Percentiles rank a stretch among this genome's conserved stretches.
These are phyloP conservation scores for Trypethelium eluteriae DNA, from an alignment of 495 filamentous ascomycete species.

Conservation along the genomic window DNA sequence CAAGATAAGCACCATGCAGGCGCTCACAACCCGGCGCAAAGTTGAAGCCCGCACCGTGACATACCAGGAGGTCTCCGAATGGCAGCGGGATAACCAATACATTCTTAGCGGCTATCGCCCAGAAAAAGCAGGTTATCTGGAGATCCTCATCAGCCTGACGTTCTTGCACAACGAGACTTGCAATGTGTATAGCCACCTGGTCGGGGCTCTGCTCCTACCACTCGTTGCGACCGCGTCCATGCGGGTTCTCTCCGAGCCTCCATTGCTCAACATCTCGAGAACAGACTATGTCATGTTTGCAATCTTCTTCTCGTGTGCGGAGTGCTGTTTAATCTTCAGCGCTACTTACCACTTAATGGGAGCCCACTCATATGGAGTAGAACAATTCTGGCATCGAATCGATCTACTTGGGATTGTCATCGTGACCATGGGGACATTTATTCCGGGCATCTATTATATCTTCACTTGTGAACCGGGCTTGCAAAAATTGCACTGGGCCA, in stretches of 20 bases:
- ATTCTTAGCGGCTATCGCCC: slow-evolving; percentile 18
- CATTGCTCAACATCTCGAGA: background rate
- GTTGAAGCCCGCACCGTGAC: slow-evolving; percentile 16
- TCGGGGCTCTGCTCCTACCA: slow-evolving; percentile 14
- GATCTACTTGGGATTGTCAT: slow-evolving; percentile 28
- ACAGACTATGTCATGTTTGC: slow-evolving; percentile 23
- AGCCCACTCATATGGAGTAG: slow-evolving; percentile 29
- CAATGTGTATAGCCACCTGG: slow-evolving; percentile 17
- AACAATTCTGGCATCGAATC: slow-evolving; percentile 28
- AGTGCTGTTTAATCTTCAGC: slow-evolving; percentile 27
- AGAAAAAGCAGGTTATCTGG: slow-evolving; percentile 18
- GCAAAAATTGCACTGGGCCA: slow-evolving; percentile 17
- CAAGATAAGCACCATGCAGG: slow-evolving; percentile 11
- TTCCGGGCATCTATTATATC: slow-evolving; percentile 32
- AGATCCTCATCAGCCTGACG: slow-evolving; percentile 19
- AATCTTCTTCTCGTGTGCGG: slow-evolving; percentile 22
- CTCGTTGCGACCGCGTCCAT: slow-evolving; percentile 5
- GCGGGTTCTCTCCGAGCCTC: slow-evolving; percentile 9
- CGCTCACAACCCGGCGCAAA: background rate
- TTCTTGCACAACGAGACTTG: slow-evolving; percentile 18
- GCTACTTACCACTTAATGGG: slow-evolving; percentile 30
- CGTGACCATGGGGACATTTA: slow-evolving; percentile 25
- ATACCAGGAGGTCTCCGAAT: slow-evolving; percentile 20
- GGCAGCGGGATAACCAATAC: slow-evolving; percentile 22
- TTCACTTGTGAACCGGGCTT: slow-evolving; percentile 17